Percentiles rank a stretch among this genome's conserved stretches.
These are phyloP conservation scores for Zymoseptoria passerinii DNA, from an alignment of 2,329 filamentous ascomycete species.

Conservation along the genomic window DNA sequence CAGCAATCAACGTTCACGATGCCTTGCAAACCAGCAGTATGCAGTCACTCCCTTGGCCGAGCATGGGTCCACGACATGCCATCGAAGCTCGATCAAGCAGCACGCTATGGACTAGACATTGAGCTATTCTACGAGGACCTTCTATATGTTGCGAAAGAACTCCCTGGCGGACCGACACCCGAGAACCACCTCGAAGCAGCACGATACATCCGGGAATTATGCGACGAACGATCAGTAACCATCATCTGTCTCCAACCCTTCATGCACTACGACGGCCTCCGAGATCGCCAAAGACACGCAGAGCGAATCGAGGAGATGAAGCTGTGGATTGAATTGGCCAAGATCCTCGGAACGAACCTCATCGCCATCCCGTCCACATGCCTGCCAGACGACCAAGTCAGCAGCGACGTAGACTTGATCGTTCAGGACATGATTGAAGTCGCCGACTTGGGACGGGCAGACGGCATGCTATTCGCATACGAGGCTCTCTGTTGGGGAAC, in stretches of 20 bases:
- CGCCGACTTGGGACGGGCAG: conserved; percentile 56
- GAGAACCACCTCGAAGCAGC: conserved; percentile 51
- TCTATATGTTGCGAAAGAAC: conserved; percentile 47
- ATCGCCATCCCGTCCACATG: conserved; percentile 70
- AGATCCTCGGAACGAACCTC: conserved; percentile 57
- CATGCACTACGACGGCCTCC: conserved; percentile 65
- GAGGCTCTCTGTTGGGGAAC: conserved; percentile 69
- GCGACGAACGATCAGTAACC: conserved; percentile 45
- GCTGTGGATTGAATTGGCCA: conserved; percentile 61
- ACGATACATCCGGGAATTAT: conserved; percentile 48
- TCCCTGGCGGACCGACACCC: conserved; percentile 36
- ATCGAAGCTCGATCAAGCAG: conserved; percentile 61
- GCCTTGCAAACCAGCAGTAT: conserved; percentile 57
- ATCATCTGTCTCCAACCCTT: conserved; percentile 70
- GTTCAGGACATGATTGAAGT: conserved; percentile 54
- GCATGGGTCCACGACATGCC: conserved; percentile 60
- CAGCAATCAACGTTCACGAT: conserved; percentile 22
- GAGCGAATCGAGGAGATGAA: conserved; percentile 54
- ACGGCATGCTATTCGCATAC: conserved; percentile 60
- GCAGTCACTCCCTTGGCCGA: conserved; percentile 68
- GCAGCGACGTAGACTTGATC: conserved; percentile 48
- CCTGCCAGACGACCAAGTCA: conserved; percentile 46
- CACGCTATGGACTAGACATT: conserved; percentile 59
- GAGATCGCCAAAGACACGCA: conserved; percentile 52
- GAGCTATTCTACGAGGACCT: conserved; percentile 76